Conservation (phyloP, 2,329 filamentous ascomycete species). For the Cladosporium sp. region DNA sequence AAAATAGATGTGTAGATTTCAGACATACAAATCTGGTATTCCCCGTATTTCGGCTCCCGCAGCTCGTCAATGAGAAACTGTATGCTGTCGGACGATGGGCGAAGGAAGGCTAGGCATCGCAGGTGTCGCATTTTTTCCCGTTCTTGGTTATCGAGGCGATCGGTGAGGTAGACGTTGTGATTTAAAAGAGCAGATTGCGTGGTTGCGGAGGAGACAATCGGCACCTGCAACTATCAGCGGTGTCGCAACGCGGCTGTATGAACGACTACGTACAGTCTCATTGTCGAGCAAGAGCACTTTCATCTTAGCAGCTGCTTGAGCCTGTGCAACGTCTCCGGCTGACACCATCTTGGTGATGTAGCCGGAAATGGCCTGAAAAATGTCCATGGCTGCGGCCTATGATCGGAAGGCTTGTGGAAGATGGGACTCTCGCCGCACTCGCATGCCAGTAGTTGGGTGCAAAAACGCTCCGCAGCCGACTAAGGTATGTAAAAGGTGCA, state of each 20-base stretch:
- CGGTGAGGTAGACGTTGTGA: conserved; percentile 96
- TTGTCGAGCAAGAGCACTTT: conserved; percentile 92
- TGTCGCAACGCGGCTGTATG: conserved; percentile 13
- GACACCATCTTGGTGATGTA: conserved; percentile 97
- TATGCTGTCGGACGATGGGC: conserved; percentile 86
- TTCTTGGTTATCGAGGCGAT: conserved; percentile 81
- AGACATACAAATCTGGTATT: conserved; percentile 74
- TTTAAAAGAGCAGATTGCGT: conserved; percentile 92
- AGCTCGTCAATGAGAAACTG: conserved; percentile 93
- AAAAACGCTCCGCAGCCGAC: too few species aligned
- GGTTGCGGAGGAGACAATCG: conserved; percentile 88
- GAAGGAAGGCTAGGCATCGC: conserved; percentile 84
- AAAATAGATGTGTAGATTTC: conserved; percentile 13
- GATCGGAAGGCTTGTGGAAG: not conserved
- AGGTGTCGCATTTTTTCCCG: conserved; percentile 98
- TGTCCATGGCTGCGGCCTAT: conserved; percentile 61
- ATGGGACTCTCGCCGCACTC: not conserved
- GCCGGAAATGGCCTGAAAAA: conserved; percentile 84
- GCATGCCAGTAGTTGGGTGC: not conserved
- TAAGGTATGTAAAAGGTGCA: too few species aligned
- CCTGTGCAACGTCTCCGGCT: conserved; percentile 55
- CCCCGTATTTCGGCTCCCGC: conserved; percentile 91
- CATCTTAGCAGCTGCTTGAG: conserved; percentile 74
- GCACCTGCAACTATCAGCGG: conserved; percentile 49
- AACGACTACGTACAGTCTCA: conserved; percentile 62